Percentiles rank a stretch among this genome's conserved stretches.
Conservation (phyloP, 345 rosid genomes). For the Gossypium mustelinum region DNA sequence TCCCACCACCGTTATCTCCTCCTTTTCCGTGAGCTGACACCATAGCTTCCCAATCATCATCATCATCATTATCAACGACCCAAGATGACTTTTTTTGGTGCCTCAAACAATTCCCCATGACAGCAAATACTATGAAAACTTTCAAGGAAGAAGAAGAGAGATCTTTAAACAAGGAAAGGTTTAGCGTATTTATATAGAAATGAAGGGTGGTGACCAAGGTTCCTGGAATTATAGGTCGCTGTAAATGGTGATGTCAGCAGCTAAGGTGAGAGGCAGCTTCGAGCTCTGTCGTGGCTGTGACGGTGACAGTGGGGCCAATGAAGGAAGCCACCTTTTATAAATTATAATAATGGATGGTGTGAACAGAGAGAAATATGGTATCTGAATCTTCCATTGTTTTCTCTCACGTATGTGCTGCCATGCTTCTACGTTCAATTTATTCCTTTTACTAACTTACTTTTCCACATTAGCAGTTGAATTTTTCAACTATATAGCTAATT, state of each 20-base stretch:
- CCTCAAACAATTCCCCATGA: constrained; percentile 47
- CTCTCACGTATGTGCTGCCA: too few relatives aligned
- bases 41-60: constrained; percentile 24
- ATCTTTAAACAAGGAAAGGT: neutral
- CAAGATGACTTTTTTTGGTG: constrained; percentile 15
- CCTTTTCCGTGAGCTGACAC: neutral
- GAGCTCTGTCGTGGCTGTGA: too few relatives aligned
- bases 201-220: neutral
- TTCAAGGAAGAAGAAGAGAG: constrained; percentile 17
- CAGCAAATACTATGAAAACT: neutral
- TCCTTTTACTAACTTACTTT: too few relatives aligned
- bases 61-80: constrained; percentile 25
- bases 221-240: neutral
- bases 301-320: too few relatives aligned
- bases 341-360: too few relatives aligned
- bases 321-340: too few relatives aligned
- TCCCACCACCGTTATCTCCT: neutral
- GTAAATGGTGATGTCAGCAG: neutral
- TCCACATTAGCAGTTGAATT: too few relatives aligned
- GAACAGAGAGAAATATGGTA: too few relatives aligned
- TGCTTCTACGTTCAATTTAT: too few relatives aligned
- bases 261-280: too few relatives aligned
- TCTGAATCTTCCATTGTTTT: too few relatives aligned
- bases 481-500: too few relatives aligned
- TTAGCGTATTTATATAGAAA: constrained; percentile 1